Base-by-base conservation (phyloP, 2,329 filamentous ascomycete species). In the Diaporthe australafricana region DNA sequence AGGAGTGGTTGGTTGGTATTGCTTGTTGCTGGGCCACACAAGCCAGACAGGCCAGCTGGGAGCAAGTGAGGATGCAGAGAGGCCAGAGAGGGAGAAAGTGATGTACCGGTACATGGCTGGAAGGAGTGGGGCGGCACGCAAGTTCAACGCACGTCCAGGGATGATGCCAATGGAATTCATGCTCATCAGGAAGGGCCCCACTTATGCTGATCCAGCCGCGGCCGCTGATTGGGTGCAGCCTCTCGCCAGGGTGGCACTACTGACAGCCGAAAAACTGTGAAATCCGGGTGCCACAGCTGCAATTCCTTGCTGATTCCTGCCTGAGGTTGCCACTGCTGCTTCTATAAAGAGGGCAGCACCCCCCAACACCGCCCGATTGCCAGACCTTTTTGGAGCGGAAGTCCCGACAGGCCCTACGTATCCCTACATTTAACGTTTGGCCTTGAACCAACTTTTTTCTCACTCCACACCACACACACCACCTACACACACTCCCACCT, bases 381-480 rank as follows among this genome's bases (percentile, higher is more conserved):
- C 83, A 79, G 79, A 80, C 79, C 45, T 50, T 85, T n/a, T 82
- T 84, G 83, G 86, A 84, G 85, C 83, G 85, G 86, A 88, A 87
- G 83, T 85, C 82, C 84, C 85, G 86, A 88, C 85, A 84, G 84
- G 85, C 86, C 85, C 79, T 86, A 84, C 84, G 85, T 85, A 86
- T 80, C 75, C 77, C 81, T 79, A 83, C 82, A 80, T 80, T 66
- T 52, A 80, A 80, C 84, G 83, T 86, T 81, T 78, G 85, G 84
- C 82, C 83, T 80, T 62, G 60, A 70, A 57, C 71, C 76, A 70
- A 77, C 79, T 80, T 79, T 79, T 77, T 80, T 79, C 78, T 77
- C 78, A 78, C 78, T 77, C 77, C 77, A 76, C 78, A 76, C 76
- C 75, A 75, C 74, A 75, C 74, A 79, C 77, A 76, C 77, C 76